Base-by-base conservation (phyloP, 208 protist species). In the Trichomonas vaginalis region DNA sequence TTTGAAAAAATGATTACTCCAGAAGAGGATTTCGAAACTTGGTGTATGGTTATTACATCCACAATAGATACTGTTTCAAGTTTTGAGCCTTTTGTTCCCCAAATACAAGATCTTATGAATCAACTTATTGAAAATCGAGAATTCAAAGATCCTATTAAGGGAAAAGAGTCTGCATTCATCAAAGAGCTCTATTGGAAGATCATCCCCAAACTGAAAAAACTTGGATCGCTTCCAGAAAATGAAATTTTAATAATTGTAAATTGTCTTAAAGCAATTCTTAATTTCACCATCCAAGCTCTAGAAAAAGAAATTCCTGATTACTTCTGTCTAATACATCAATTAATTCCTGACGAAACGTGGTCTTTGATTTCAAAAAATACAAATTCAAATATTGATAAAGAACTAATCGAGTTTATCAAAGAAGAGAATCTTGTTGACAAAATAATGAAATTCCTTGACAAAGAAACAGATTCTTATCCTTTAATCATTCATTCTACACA, bases 21-120 rank as follows among this genome's bases (percentile, higher is more conserved):
- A n/a, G 86, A 92, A 92, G 86, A 92, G 51, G 86, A 92, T 51
- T 92, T 51, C 37, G 45, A 23, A 92, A 92, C 86, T 48, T 92
- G 86, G 86, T 6, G 35, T 46, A 14, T 92, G 27, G 45, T 92
- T 48, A 27, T 47, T 51, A 10, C 23, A 35, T 51, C 86, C 8
- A 39, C 21, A 0, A 14, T 48, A 4, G 86, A 92, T 47, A 48
- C 40, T 21, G 14, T 51, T 15, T 14, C 15, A 39, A 45, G 45
- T 51, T 92, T 92, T 51, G 27, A 35, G 27, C 6, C n/a, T 17
- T 92, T 92, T 51, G 86, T 92, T 92, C 86, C 86, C 8, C n/a
- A 92, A 15, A 56, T 92, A 17, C 14, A 92, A 35, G 10, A 45
- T 51, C 45, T 92, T 32, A 39, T 92, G 9, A 14, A 51, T 48